Percentiles rank a stretch among this genome's conserved stretches.
These are phyloP conservation scores for Apiospora malaysiana DNA, from an alignment of 2,329 filamentous ascomycete species.

Conservation along the genomic window DNA sequence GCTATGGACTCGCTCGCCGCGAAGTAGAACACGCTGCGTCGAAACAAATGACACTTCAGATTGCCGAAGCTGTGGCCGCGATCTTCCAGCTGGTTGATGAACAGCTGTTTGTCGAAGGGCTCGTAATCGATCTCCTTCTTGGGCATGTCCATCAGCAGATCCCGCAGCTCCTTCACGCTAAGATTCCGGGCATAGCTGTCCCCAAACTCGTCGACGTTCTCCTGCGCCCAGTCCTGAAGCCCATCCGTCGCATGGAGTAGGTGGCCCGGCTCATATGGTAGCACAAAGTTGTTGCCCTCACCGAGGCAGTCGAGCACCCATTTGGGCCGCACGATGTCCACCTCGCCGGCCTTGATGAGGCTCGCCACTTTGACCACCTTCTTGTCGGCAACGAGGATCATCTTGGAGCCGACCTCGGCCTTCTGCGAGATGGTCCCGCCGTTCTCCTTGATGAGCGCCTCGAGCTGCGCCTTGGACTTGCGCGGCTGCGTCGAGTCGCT, in stretches of 20 bases:
- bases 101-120: constrained; percentile 50
- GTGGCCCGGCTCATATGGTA: constrained; percentile 68
- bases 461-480: constrained; percentile 79
- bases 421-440: constrained; percentile 82
- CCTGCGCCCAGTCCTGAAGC: constrained; percentile 58
- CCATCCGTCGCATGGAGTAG: constrained; percentile 72
- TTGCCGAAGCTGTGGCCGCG: constrained; percentile 59
- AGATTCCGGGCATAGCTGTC: constrained; percentile 84
- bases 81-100: constrained; percentile 61
- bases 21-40: constrained; percentile 51
- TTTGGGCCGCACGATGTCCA: constrained; percentile 75
- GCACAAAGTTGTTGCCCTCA: constrained; percentile 63
- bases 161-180: constrained; percentile 65
- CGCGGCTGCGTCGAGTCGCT: constrained; percentile 77
- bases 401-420: constrained; percentile 64
- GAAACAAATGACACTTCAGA: constrained; percentile 60
- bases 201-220: constrained; percentile 75
- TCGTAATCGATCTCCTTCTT: constrained; percentile 46
- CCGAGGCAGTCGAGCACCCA: constrained; percentile 87
- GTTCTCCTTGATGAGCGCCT: constrained; percentile 80
- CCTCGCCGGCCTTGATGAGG: constrained; percentile 72
- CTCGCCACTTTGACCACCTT: constrained; percentile 82
- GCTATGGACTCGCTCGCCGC: constrained; percentile 37
- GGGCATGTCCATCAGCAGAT: constrained; percentile 56
- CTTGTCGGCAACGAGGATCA: constrained; percentile 80